Percentiles rank a stretch among this genome's conserved stretches.
phyloP scores from a whole-genome alignment of 2,329 filamentous ascomycete genomes.

The Paecilomyces formosus region DNA sequence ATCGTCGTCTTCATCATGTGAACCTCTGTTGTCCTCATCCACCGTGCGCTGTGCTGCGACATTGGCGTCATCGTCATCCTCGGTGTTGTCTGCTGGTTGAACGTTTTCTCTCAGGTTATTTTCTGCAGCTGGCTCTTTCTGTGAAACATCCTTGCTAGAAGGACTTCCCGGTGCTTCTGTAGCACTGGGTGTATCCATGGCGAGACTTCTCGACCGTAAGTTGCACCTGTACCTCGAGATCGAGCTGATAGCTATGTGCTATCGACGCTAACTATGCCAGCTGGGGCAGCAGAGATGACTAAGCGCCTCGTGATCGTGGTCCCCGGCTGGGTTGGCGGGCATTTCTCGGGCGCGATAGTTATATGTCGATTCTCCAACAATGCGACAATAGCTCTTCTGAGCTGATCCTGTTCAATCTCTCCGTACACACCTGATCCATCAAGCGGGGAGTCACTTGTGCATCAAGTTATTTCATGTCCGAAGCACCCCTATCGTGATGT shows the following conservation, averaged over 20 bases:
- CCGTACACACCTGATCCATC: background rate
- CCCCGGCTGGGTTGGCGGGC: too few relatives aligned
- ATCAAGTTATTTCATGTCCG: background rate
- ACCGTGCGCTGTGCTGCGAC: conserved; percentile 7
- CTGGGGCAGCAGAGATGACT: conserved; percentile 9
- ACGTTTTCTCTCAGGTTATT: background rate
- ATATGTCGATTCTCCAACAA: background rate
- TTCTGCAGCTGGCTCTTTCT: conserved; percentile 10
- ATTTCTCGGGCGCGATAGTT: conserved; percentile 7
- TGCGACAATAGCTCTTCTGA: background rate
- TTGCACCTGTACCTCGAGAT: background rate
- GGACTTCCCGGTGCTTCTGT: conserved; percentile 17
- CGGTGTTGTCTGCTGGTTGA: background rate
- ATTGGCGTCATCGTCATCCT: conserved; percentile 2
- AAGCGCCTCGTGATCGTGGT: background rate
- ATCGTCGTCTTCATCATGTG: conserved; percentile 12
- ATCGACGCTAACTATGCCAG: background rate
- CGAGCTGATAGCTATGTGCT: background rate
- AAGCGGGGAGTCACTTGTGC: background rate
- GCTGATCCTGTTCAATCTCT: background rate
- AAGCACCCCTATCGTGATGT: conserved; percentile 3
- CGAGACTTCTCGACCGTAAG: conserved; percentile 18
- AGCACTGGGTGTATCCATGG: conserved; percentile 33
- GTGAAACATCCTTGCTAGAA: conserved; percentile 12
- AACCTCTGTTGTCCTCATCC: conserved; percentile 15